phyloP scores from a whole-genome alignment of 176 grass and related monocot species.

The Oryza australiensis region DNA sequence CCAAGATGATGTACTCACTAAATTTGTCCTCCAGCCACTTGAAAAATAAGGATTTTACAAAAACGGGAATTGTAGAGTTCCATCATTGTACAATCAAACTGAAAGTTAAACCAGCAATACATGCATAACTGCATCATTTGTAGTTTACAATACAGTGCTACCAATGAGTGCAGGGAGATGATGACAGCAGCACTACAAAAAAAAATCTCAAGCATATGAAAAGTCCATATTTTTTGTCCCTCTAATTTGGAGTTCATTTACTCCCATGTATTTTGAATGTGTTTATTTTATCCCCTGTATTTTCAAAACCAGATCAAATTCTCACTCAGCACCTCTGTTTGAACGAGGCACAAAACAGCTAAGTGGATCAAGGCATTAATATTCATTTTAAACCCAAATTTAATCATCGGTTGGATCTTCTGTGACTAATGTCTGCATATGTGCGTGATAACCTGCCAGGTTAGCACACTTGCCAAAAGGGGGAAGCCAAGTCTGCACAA shows the following conservation, averaged over 20 bases:
- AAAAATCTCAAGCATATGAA: neutral
- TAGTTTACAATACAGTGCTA: neutral
- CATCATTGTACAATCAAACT: slow-evolving; percentile 6
- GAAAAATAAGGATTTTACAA: neutral
- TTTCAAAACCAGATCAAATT: neutral
- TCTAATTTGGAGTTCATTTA: neutral
- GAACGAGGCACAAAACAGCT: neutral
- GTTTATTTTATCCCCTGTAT: neutral
- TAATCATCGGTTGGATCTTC: neutral
- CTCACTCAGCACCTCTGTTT: neutral
- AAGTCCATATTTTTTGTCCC: neutral
- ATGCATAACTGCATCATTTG: neutral
- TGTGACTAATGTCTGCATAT: neutral
- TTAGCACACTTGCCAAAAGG: neutral
- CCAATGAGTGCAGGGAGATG: neutral
- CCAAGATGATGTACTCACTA: slow-evolving; percentile 10
- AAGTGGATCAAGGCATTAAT: neutral
- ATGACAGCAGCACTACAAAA: neutral
- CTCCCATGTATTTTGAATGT: neutral
- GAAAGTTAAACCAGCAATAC: neutral
- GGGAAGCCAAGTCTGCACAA: neutral
- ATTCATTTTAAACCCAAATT: neutral
- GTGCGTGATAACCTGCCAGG: neutral
- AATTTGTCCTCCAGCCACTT: neutral
- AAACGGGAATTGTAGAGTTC: neutral